phyloP scores from a whole-genome alignment of 2,329 filamentous ascomycete genomes.

The Trichoderma afroharzianum region DNA sequence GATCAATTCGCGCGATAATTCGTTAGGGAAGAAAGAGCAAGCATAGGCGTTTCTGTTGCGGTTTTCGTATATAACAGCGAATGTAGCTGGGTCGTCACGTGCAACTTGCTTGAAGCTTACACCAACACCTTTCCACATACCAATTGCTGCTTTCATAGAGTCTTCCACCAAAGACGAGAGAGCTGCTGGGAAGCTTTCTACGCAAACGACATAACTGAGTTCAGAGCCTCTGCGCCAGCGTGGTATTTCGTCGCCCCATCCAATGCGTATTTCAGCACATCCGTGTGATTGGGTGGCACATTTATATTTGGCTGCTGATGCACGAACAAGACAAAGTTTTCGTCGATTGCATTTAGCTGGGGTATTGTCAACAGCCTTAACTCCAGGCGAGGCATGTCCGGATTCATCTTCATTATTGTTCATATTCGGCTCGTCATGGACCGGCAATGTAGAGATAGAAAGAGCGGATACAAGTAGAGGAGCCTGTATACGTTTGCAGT shows the following conservation, averaged over 20 bases:
- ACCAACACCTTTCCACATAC: neutral
- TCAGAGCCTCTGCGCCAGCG: neutral
- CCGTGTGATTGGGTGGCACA: neutral
- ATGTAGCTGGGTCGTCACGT: neutral
- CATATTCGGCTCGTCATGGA: neutral
- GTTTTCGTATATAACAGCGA: neutral
- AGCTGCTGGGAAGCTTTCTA: neutral
- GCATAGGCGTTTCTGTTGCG: neutral
- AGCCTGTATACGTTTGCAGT: too few relatives aligned
- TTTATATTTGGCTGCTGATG: neutral
- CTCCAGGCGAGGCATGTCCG: accelerated
- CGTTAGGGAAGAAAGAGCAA: neutral
- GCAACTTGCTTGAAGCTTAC: neutral
- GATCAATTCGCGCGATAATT: neutral
- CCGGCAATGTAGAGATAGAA: too few relatives aligned
- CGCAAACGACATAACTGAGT: neutral
- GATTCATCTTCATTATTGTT: neutral
- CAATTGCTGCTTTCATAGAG: neutral
- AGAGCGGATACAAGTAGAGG: too few relatives aligned
- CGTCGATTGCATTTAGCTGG: accelerated
- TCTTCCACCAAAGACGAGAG: neutral
- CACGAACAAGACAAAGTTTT: accelerated
- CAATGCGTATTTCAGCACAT: neutral
- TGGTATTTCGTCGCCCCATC: neutral
- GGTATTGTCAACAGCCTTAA: accelerated